Percentiles rank a stretch among this genome's conserved stretches.
phyloP scores from a whole-genome alignment of 2,329 filamentous ascomycete genomes.

The Pseudopithomyces chartarum region DNA sequence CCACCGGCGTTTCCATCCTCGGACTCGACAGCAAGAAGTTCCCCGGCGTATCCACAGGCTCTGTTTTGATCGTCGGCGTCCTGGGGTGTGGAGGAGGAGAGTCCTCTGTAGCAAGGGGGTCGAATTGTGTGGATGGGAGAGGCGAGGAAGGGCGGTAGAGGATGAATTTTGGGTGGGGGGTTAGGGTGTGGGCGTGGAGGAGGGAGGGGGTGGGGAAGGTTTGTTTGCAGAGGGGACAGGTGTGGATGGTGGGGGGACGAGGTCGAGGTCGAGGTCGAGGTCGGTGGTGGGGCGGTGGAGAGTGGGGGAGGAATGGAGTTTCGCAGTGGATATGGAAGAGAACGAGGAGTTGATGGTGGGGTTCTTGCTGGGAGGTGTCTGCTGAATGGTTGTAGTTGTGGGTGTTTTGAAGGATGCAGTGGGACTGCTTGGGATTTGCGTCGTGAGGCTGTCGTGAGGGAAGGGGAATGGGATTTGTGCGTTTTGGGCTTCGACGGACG shows the following conservation, averaged over 20 bases:
- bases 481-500: background rate
- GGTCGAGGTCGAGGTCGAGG: slow-evolving; percentile 9
- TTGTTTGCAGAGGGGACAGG: slow-evolving; percentile 10
- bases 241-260: slow-evolving; percentile 2
- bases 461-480: background rate
- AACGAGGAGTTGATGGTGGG: background rate
- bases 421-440: background rate
- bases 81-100: background rate
- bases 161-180: slow-evolving; percentile 1
- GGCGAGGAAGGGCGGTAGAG: slow-evolving; percentile 4
- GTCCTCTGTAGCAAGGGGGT: slow-evolving; percentile 7
- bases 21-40: slow-evolving; percentile 18
- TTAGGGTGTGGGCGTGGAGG: slow-evolving; percentile 8
- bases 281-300: slow-evolving; percentile 7
- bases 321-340: background rate
- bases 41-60: slow-evolving; percentile 20
- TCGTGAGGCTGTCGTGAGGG: background rate
- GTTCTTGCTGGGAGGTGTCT: slow-evolving; percentile 1
- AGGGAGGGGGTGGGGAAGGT: slow-evolving; percentile 7
- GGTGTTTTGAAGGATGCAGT: background rate
- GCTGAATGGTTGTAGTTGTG: background rate
- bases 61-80: slow-evolving; percentile 25
- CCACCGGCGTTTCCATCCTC: slow-evolving; percentile 23
- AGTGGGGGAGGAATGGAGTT: background rate
- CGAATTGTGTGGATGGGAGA: background rate